Base-by-base conservation (phyloP, 495 filamentous ascomycete genomes). In the Aspergillus kassunensis region DNA sequence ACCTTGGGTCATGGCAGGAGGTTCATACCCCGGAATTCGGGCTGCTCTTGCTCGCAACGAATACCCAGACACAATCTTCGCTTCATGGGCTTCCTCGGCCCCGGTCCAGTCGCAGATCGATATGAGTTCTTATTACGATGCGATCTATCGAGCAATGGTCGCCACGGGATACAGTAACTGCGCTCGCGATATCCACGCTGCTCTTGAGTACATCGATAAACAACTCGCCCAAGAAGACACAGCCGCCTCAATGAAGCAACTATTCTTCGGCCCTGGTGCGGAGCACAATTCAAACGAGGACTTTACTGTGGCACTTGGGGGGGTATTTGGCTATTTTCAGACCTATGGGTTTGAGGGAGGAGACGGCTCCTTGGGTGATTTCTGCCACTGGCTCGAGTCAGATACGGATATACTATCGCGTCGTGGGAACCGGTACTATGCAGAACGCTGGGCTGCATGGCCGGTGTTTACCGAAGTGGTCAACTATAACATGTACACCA, bases 1-100 rank as follows among this genome's bases (percentile, higher is more conserved):
- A 0, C 81, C 81, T 6, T 85, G 81, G 80, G 61, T 85, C 25
- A 79, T 82, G 65, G 45, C 83, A 1, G 81, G 81, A 36, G 80
- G 78, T 9, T 81, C 78, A 9, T 84, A 85, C 59, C 62, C 81
- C 4, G 81, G 81, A 1, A 76, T 76, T 54, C 73, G 80, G 3
- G 69, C 77, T 0, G 79, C 80, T 0, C 72, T 82, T 44, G 72
- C 76, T 55, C 77, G 81, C 15, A 60, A 78, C 10, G 62, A 71
- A 44, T 83, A 83, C 44, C 81, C 82, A 0, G 72, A 80, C 6
- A 83, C 78, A 5, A 80, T 84, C 27, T 80, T 64, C 53, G 74
- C 80, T 0, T 60, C 76, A 0, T 83, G 58, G 54, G 71, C 81
- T 2, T 80, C 81, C 0, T 83, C 80, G 0, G 80, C 80, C 3